Percentiles rank a stretch among this genome's conserved stretches.
Evolutionary conservation across 371 early-diverging fungal genomes (phyloP).

Genomic region (Mucor piriformis): DNA sequence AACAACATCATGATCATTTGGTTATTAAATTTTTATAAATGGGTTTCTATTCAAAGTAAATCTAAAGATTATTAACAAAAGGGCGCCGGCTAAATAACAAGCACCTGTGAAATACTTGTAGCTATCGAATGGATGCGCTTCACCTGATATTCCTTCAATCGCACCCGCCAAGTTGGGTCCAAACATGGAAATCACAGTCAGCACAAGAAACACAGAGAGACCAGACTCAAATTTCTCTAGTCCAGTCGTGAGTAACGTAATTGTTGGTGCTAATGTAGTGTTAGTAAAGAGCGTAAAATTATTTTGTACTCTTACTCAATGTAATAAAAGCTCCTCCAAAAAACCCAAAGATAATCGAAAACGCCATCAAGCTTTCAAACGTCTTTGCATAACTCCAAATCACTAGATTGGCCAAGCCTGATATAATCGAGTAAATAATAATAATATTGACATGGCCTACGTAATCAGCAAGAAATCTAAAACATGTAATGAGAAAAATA

Average conservation of each 20-base stretch:
- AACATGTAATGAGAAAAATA: not conserved
- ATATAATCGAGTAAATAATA: constrained; percentile 28
- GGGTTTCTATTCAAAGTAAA: constrained; percentile 19
- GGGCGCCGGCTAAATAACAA: constrained; percentile 26
- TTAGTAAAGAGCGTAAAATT: not conserved
- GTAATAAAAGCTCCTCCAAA: constrained; percentile 43
- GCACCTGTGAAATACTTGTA: constrained; percentile 46
- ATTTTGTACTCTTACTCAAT: constrained; percentile 19
- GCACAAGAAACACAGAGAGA: constrained; percentile 29
- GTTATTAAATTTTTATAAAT: constrained; percentile 19
- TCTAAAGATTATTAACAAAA: constrained; percentile 23
- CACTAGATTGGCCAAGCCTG: constrained; percentile 32
- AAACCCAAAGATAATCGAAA: constrained; percentile 40
- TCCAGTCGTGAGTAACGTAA: constrained; percentile 32
- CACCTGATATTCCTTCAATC: constrained; percentile 16
- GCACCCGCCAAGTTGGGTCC: constrained; percentile 40
- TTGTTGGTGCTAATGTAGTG: constrained; percentile 26
- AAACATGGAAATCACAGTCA: constrained; percentile 30
- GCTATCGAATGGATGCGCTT: constrained; percentile 16
- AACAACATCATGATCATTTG: too few species aligned
- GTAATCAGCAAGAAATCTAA: constrained; percentile 29
- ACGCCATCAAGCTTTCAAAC: constrained; percentile 35
- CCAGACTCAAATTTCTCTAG: constrained; percentile 35
- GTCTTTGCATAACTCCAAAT: constrained; percentile 50
- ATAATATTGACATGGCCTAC: constrained; percentile 47